Percentiles rank a stretch among this genome's conserved stretches.
Evolutionary conservation across 768 basidiomycete species (phyloP).

Genomic region (Lactarius indigo): DNA sequence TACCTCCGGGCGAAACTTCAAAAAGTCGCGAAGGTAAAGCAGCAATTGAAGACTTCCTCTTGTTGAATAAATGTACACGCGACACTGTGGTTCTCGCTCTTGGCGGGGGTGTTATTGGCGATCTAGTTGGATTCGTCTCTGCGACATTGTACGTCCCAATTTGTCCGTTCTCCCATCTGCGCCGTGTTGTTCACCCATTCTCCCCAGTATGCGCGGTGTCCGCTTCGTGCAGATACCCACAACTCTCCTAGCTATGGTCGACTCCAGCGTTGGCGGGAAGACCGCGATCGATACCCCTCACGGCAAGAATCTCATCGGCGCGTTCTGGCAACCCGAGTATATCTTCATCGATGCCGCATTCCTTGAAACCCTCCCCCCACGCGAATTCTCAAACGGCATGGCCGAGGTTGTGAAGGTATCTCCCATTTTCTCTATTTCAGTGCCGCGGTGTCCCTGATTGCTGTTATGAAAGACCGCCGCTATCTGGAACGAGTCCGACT

Average conservation of each 20-base stretch:
- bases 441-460: background rate
- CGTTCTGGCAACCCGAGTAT: slow-evolving; percentile 97
- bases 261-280: slow-evolving; percentile 96
- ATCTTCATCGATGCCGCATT: slow-evolving; percentile 98
- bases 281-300: slow-evolving; percentile 99
- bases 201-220: slow-evolving; percentile 88
- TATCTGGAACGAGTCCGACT: slow-evolving; percentile 95
- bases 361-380: slow-evolving; percentile 84
- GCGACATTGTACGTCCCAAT: slow-evolving; percentile 80
- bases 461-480: slow-evolving; percentile 75
- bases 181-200: slow-evolving; percentile 1
- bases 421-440: background rate
- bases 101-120: slow-evolving; percentile 96
- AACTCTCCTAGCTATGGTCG: slow-evolving; percentile 96
- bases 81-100: slow-evolving; percentile 92
- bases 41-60: slow-evolving; percentile 87
- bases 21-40: slow-evolving; percentile 93
- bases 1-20: slow-evolving; percentile 89
- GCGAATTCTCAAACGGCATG: slow-evolving; percentile 99
- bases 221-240: slow-evolving; percentile 96
- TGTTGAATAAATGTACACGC: slow-evolving; percentile 83
- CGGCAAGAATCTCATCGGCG: slow-evolving; percentile 97
- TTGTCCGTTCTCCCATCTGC: background rate
- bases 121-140: slow-evolving; percentile 93
- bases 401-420: slow-evolving; percentile 93